These are phyloP conservation scores for Agaricus subrufescens DNA, from an alignment of 768 basidiomycete genomes.

Conservation along the genomic window DNA sequence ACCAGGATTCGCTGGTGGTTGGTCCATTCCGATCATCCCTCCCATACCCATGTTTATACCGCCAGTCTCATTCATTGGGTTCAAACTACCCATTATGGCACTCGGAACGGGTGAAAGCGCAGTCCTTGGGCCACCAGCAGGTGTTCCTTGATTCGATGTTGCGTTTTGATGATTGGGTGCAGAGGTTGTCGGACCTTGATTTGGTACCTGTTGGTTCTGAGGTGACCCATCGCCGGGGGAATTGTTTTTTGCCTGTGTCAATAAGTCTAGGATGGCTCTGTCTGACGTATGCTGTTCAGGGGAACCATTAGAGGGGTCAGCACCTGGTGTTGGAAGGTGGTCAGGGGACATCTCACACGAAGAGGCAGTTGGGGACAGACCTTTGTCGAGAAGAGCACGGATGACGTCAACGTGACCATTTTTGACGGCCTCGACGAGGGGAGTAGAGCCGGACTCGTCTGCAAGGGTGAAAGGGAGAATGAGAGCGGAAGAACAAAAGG, in stretches of 20 bases:
- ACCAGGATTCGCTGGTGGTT: neutral
- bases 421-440: constrained; percentile 81
- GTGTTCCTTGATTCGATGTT: constrained; percentile 7
- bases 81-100: constrained; percentile 4
- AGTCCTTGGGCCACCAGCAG: neutral
- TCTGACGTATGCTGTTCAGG: constrained; percentile 69
- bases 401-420: constrained; percentile 76
- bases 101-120: constrained; percentile 6
- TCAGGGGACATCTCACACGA: constrained; percentile 10
- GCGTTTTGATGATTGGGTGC: constrained; percentile 5
- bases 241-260: constrained; percentile 49
- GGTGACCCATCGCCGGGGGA: constrained; percentile 23
- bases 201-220: constrained; percentile 6
- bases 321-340: constrained; percentile 43
- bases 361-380: constrained; percentile 29
- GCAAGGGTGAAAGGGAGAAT: constrained; percentile 14
- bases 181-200: constrained; percentile 3
- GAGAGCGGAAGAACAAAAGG: constrained; percentile 11
- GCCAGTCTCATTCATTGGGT: constrained; percentile 1
- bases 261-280: constrained; percentile 59
- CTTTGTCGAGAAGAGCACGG: constrained; percentile 66
- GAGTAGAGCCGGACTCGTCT: constrained; percentile 78
- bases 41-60: constrained; percentile 5
- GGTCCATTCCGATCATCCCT: constrained; percentile 8
- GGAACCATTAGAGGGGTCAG: constrained; percentile 66